Evolutionary conservation across 2,329 filamentous ascomycete genomes (phyloP).

Genomic region (Allantophomopsis lycopodina): DNA sequence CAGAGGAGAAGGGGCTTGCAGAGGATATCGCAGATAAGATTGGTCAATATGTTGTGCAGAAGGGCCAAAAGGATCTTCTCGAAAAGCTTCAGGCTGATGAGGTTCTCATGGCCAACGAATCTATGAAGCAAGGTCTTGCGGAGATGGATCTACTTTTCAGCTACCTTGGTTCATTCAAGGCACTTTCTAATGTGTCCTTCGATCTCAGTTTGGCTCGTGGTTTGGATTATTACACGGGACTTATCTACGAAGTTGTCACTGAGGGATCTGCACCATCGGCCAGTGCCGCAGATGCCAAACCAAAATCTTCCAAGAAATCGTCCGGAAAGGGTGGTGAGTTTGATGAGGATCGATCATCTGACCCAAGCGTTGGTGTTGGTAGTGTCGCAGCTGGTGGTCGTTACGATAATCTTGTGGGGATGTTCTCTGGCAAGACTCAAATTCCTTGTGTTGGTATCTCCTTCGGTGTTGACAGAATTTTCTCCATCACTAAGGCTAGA

Average conservation of each 20-base stretch:
- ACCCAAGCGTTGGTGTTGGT: slow-evolving; percentile 72
- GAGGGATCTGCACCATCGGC: slow-evolving; percentile 53
- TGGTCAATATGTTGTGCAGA: slow-evolving; percentile 68
- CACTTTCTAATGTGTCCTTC: slow-evolving; percentile 66
- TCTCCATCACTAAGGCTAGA: slow-evolving; percentile 75
- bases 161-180: slow-evolving; percentile 68
- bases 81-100: slow-evolving; percentile 54
- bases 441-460: slow-evolving; percentile 88
- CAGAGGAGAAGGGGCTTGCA: slow-evolving; percentile 75
- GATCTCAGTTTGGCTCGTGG: slow-evolving; percentile 83
- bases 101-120: slow-evolving; percentile 54
- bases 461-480: slow-evolving; percentile 91
- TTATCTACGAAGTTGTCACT: slow-evolving; percentile 69
- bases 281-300: slow-evolving; percentile 22
- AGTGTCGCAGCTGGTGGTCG: slow-evolving; percentile 82
- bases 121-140: slow-evolving; percentile 64
- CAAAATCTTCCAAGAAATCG: slow-evolving; percentile 24
- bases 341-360: slow-evolving; percentile 56
- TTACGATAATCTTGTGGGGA: slow-evolving; percentile 86
- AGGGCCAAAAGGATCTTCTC: slow-evolving; percentile 63
- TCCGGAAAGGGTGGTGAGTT: slow-evolving; percentile 35
- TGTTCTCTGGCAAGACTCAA: slow-evolving; percentile 76
- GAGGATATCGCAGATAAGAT: slow-evolving; percentile 73
- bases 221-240: slow-evolving; percentile 73
- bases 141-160: slow-evolving; percentile 72